Percentiles rank a stretch among this genome's conserved stretches.
Conservation (phyloP, 148 eudicot species). For the Fagopyrum homotropicum region DNA sequence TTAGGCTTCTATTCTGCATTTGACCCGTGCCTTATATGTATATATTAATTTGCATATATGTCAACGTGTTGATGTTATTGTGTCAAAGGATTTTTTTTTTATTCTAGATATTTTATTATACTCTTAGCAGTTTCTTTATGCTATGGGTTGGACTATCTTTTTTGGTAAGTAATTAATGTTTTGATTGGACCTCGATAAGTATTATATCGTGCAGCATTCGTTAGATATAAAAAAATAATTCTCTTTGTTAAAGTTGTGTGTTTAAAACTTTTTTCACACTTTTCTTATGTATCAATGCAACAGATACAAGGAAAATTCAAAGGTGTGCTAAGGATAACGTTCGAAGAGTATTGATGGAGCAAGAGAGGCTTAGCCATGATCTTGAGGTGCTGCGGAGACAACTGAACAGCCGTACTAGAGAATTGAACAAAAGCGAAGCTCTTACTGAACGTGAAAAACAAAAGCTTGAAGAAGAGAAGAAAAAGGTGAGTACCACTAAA, state of each 20-base stretch:
- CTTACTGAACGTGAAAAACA: slow-evolving; percentile 69
- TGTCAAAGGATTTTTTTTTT: not conserved
- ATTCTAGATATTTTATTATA: not conserved
- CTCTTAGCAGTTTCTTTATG: not conserved
- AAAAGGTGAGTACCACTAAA: slow-evolving; percentile 38
- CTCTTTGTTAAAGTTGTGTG: not conserved
- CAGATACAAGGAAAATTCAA: slow-evolving; percentile 78
- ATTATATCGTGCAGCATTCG: too few species aligned
- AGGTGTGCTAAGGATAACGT: slow-evolving; percentile 48
- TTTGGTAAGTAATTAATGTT: not conserved
- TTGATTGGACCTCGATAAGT: too few species aligned
- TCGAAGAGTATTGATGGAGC: slow-evolving; percentile 53
- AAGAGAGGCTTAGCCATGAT: slow-evolving; percentile 53
- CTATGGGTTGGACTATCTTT: not conserved
- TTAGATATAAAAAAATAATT: not conserved
- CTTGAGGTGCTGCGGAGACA: slow-evolving; percentile 50
- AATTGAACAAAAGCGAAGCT: slow-evolving; percentile 63
- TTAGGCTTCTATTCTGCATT: not conserved
- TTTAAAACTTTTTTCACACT: not conserved
- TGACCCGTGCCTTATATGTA: not conserved
- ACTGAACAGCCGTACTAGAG: slow-evolving; percentile 56
- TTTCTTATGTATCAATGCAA: not conserved
- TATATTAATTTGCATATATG: not conserved
- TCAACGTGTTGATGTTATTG: not conserved
- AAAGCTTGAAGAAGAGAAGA: slow-evolving; percentile 76